Evolutionary conservation across 2,329 filamentous ascomycete genomes (phyloP).

Genomic region (Exophiala bonariae): DNA sequence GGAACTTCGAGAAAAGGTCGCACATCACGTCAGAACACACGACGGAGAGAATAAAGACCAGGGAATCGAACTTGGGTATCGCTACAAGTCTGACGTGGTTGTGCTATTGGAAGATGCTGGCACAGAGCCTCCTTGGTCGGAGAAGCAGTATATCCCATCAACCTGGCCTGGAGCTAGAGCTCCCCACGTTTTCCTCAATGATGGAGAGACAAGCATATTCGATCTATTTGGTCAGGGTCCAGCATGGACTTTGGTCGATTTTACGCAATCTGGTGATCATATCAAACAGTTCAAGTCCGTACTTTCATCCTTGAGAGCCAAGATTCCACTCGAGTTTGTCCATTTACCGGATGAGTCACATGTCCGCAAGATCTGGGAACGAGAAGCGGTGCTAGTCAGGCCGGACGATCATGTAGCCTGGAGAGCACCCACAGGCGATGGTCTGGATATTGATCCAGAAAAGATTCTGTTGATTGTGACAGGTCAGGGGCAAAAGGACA

Average conservation of each 20-base stretch:
- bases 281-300: constrained; percentile 4
- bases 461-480: constrained; percentile 1
- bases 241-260: constrained; percentile 19
- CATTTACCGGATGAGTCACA: constrained; percentile 24
- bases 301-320: constrained; percentile 2
- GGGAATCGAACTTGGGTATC: constrained; percentile 29
- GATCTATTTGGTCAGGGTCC: constrained; percentile 29
- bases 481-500: neutral
- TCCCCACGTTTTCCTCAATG: constrained; percentile 34
- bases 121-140: constrained; percentile 21
- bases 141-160: constrained; percentile 28
- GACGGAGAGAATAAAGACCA: constrained; percentile 23
- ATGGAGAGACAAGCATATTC: constrained; percentile 29
- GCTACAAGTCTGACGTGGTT: constrained; percentile 27
- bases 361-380: constrained; percentile 28
- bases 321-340: constrained; percentile 24
- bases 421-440: constrained; percentile 9
- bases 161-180: constrained; percentile 34
- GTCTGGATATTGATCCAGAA: neutral
- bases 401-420: constrained; percentile 34
- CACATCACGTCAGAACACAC: neutral
- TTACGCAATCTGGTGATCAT: constrained; percentile 14
- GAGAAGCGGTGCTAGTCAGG: constrained; percentile 30
- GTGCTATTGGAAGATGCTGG: constrained; percentile 12
- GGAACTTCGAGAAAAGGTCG: constrained; percentile 4